These are phyloP conservation scores for Caryocar brasiliense DNA, from an alignment of 441 rosid genomes.

Conservation along the genomic window DNA sequence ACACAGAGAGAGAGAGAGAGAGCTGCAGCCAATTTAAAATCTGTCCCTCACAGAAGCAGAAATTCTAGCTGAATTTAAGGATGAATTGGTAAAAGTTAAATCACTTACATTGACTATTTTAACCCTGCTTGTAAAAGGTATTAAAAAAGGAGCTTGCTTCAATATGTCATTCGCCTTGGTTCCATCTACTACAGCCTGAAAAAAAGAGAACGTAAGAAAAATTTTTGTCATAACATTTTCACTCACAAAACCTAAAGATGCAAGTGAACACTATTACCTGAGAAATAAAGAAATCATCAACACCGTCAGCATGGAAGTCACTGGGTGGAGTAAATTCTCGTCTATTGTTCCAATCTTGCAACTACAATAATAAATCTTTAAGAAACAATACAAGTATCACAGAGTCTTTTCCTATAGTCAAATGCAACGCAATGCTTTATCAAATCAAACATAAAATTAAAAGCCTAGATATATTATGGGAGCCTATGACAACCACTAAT, in stretches of 20 bases:
- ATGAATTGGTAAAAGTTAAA: constrained; percentile 1
- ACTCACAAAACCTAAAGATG: constrained; percentile 4
- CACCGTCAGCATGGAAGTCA: constrained; percentile 90
- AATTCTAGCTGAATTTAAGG: not conserved
- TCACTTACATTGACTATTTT: constrained; percentile 84
- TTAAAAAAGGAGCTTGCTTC: constrained; percentile 93
- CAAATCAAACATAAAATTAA: too few species aligned
- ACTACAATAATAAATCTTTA: constrained; percentile 29
- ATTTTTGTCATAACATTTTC: constrained; percentile 4
- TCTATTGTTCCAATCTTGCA: constrained; percentile 98
- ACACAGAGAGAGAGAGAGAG: not conserved
- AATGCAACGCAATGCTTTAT: not conserved
- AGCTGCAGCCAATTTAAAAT: not conserved
- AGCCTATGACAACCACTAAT: not conserved
- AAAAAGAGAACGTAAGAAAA: constrained; percentile 17
- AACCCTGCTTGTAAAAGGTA: constrained; percentile 95
- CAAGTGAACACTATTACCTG: constrained; percentile 50
- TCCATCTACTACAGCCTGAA: constrained; percentile 76
- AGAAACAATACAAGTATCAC: constrained; percentile 2
- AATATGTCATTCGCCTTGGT: constrained; percentile 87
- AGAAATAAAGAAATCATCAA: constrained; percentile 79
- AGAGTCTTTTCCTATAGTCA: constrained; percentile 4
- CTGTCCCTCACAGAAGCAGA: not conserved
- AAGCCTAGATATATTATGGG: too few species aligned
- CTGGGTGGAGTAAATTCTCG: constrained; percentile 65